Percentiles rank a stretch among this genome's conserved stretches.
Conservation (phyloP, 2,329 filamentous ascomycete species). For the Aspergillus fischeri region DNA sequence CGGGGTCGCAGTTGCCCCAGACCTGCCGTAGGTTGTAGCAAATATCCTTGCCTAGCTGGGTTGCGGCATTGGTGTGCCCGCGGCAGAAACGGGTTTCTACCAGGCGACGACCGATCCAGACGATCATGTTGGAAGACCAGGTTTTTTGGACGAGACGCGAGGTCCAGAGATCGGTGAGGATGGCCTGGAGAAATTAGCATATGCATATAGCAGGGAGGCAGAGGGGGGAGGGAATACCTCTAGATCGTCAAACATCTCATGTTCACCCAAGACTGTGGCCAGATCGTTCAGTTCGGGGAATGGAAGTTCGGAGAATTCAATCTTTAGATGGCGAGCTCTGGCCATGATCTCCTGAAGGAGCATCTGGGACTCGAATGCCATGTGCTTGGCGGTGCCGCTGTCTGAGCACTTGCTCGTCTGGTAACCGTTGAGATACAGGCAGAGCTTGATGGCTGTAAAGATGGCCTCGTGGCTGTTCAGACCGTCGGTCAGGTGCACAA, state of each 20-base stretch:
- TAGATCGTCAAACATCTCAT: constrained; percentile 35
- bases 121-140: constrained; percentile 45
- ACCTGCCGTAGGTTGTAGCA: constrained; percentile 54
- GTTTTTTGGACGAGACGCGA: constrained; percentile 44
- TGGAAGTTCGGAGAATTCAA: constrained; percentile 33
- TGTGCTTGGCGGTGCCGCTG: constrained; percentile 23
- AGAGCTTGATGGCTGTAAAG: constrained; percentile 34
- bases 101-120: constrained; percentile 51
- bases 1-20: constrained; percentile 46
- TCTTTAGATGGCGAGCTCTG: constrained; percentile 24
- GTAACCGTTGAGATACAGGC: constrained; percentile 33
- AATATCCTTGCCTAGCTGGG: constrained; percentile 51
- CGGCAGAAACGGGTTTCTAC: constrained; percentile 51
- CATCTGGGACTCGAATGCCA: constrained; percentile 31
- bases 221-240: constrained; percentile 20
- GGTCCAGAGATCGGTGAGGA: constrained; percentile 46
- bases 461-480: constrained; percentile 30
- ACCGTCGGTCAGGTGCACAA: constrained; percentile 32
- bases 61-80: constrained; percentile 41
- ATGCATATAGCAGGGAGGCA: not conserved
- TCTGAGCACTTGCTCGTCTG: constrained; percentile 27
- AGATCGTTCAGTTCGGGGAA: constrained; percentile 35
- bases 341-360: constrained; percentile 32
- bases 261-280: constrained; percentile 34
- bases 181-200: constrained; percentile 12